Base-by-base conservation (phyloP, 2,329 filamentous ascomycete species). In the Fusarium mangiferae region DNA sequence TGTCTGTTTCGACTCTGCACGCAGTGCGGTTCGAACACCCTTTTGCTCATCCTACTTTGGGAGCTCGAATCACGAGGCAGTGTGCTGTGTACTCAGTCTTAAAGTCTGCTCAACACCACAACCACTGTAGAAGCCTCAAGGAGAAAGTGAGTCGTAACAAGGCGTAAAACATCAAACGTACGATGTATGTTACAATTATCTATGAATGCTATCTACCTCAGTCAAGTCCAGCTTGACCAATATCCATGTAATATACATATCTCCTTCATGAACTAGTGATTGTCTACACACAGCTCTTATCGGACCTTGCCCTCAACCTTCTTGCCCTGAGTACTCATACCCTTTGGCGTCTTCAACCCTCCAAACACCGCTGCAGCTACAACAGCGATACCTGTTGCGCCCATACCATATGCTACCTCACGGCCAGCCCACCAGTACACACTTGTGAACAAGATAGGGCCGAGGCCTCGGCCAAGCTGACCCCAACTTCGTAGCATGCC, bases 391-490 rank as follows among this genome's bases (percentile, higher is more conserved):
- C 94, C 95, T 18, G 90, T 87, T 0, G 94, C 93, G 8, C 96
- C 96, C 77, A 94, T 87, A 3, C 86, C 87, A 82, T 98, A 99
- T 5, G 96, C 96, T 17, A 91, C 88, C 80, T 97, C 93, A 52
- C 96, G 87, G 0, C 96, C 96, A 12, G 94, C 95, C 96, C 96
- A 99, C 96, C 96, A 99, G 84, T 99, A 99, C 63, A 99, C 86
- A 55, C 94, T 94, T 71, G 96, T 98, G 81, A 99, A 99, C 41
- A 97, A 84, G 9, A 99, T 82, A 1, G 96, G 96, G 0, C 96
- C 96, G 17, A 97, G 82, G 0, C 95, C 94, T 39, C 96, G 89
- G 6, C 96, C 96, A 8, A 95, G 88, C 85, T 99, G 96, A 11
- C 96, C 96, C 91, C 87, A 91, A 75, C 88, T 90, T 35, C 96